phyloP scores from a whole-genome alignment of 768 basidiomycete genomes.

The Russula compacta region DNA sequence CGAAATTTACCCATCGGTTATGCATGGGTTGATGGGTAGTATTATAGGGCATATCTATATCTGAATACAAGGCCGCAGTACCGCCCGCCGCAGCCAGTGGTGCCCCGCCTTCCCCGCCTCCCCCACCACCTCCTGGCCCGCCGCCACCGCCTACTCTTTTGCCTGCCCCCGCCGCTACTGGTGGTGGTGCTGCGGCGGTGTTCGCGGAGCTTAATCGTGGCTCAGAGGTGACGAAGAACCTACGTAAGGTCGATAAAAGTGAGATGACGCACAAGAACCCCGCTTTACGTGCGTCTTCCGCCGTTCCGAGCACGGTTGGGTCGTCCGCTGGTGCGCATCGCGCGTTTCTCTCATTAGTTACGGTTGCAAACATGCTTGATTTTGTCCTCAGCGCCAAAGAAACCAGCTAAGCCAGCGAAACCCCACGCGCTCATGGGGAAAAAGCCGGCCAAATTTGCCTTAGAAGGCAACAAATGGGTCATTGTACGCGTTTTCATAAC shows the following conservation, averaged over 20 bases:
- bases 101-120: constrained; percentile 41
- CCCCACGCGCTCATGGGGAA: constrained; percentile 78
- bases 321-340: constrained; percentile 15
- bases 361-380: background rate
- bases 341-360: background rate
- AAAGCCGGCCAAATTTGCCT: constrained; percentile 80
- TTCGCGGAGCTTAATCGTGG: constrained; percentile 90
- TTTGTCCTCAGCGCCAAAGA: constrained; percentile 33
- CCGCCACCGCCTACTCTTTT: constrained; percentile 32
- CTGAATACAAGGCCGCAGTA: constrained; percentile 39
- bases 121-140: constrained; percentile 29
- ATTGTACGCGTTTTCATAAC: constrained; percentile 46
- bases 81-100: constrained; percentile 30
- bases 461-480: constrained; percentile 92
- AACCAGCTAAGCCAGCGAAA: constrained; percentile 75
- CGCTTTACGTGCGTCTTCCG: constrained; percentile 48
- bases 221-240: constrained; percentile 77
- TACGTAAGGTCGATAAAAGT: constrained; percentile 91
- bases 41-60: constrained; percentile 45
- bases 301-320: constrained; percentile 36
- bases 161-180: constrained; percentile 26
- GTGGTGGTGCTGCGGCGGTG: constrained; percentile 63
- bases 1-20: background rate
- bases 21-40: background rate
- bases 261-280: constrained; percentile 99